phyloP scores from a whole-genome alignment of 2,329 filamentous ascomycete species.

The Xylaria sp. region DNA sequence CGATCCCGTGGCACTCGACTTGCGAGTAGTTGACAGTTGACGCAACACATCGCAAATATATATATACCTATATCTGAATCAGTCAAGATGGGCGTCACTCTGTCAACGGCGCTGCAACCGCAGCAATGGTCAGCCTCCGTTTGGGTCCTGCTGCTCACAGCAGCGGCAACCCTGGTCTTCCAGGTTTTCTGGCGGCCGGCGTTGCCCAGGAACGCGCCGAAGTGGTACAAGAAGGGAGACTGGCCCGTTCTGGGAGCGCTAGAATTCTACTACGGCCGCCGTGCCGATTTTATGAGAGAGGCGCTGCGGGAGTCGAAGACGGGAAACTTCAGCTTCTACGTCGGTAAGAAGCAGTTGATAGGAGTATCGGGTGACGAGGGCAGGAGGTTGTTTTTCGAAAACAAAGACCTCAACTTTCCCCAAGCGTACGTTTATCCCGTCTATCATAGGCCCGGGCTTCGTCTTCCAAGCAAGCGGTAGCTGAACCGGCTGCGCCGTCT shows the following conservation, averaged over 20 bases:
- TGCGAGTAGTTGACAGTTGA: neutral
- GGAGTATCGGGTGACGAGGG: slow-evolving; percentile 55
- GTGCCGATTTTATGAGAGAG: slow-evolving; percentile 55
- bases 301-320: slow-evolving; percentile 48
- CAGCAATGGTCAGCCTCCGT: slow-evolving; percentile 39
- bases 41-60: neutral
- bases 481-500: neutral
- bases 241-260: slow-evolving; percentile 55
- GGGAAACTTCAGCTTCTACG: slow-evolving; percentile 61
- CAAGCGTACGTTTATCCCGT: slow-evolving; percentile 51
- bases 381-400: slow-evolving; percentile 59
- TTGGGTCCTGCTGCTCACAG: slow-evolving; percentile 40
- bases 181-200: slow-evolving; percentile 41
- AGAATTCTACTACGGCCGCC: slow-evolving; percentile 54
- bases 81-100: slow-evolving; percentile 23
- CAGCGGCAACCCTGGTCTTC: slow-evolving; percentile 32
- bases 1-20: neutral
- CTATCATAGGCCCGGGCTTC: neutral
- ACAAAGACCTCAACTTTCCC: slow-evolving; percentile 53
- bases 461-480: neutral
- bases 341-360: slow-evolving; percentile 58
- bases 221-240: slow-evolving; percentile 42
- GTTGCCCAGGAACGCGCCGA: slow-evolving; percentile 43
- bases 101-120: slow-evolving; percentile 19
- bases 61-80: neutral